Percentiles rank a stretch among this genome's conserved stretches.
These are phyloP conservation scores for Hypomyces rosellus DNA, from an alignment of 2,329 filamentous ascomycete genomes.

Conservation along the genomic window DNA sequence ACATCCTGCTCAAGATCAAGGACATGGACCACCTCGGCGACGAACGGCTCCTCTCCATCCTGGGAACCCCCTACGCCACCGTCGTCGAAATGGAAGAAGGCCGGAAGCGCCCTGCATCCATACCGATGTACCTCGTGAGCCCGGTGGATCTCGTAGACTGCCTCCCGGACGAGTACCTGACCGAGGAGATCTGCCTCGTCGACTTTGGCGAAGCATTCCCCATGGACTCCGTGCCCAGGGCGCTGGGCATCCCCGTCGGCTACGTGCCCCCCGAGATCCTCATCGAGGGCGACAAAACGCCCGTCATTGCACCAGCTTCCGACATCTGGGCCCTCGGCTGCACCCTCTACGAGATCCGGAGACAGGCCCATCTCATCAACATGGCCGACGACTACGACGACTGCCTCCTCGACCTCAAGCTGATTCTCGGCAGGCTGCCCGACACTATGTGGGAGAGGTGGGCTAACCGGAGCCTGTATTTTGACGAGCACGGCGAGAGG, in stretches of 20 bases:
- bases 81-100: conserved; percentile 8
- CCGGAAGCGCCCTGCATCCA: conserved; percentile 10
- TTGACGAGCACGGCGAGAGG: conserved; percentile 16
- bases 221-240: conserved; percentile 12
- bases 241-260: conserved; percentile 21
- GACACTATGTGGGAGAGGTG: conserved; percentile 26
- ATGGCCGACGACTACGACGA: conserved; percentile 24
- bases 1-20: conserved; percentile 20
- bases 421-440: conserved; percentile 26
- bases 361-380: conserved; percentile 23
- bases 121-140: conserved; percentile 19
- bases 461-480: conserved; percentile 17
- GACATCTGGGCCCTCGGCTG: conserved; percentile 31
- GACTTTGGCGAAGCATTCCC: conserved; percentile 20
- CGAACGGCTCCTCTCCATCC: conserved; percentile 15
- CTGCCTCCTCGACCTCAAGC: conserved; percentile 20
- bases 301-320: conserved; percentile 12
- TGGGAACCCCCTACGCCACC: conserved; percentile 9
- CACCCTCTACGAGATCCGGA: conserved; percentile 27
- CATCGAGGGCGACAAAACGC: conserved; percentile 12
- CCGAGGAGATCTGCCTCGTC: conserved; percentile 17
- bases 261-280: conserved; percentile 25
- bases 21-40: conserved; percentile 19
- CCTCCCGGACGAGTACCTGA: conserved; percentile 7
- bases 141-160: conserved; percentile 6